Evolutionary conservation across 345 rosid species (phyloP).

Genomic region (Gossypium rotundifolium): DNA sequence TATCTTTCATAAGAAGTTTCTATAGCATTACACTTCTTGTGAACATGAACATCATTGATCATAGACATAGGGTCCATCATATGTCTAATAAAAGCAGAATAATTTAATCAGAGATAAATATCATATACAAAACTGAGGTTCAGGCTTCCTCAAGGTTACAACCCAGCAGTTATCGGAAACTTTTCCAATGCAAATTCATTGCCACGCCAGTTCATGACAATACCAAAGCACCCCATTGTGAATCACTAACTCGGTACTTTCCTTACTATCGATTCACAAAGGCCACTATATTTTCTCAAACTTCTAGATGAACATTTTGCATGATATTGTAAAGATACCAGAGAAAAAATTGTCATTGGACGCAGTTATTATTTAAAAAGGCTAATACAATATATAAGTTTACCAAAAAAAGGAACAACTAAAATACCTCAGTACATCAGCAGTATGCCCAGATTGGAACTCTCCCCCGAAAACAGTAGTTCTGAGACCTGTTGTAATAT

Average conservation of each 20-base stretch:
- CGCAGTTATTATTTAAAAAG: neutral
- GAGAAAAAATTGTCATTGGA: neutral
- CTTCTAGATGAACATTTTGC: neutral
- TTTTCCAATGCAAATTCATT: neutral
- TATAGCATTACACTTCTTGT: neutral
- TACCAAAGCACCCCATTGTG: neutral
- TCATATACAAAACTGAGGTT: neutral
- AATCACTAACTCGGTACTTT: neutral
- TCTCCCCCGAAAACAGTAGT: constrained; percentile 97
- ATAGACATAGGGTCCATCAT: neutral
- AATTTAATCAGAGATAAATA: constrained; percentile 1
- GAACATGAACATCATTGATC: neutral
- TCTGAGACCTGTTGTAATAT: constrained; percentile 86
- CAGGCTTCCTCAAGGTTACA: neutral
- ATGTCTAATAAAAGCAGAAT: neutral
- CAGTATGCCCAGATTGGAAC: constrained; percentile 94
- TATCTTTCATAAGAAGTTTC: neutral
- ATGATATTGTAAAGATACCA: neutral
- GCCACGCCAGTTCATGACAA: neutral
- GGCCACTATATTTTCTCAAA: neutral
- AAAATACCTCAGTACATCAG: constrained; percentile 79
- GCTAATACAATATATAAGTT: constrained; percentile 2
- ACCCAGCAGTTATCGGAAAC: neutral
- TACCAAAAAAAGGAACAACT: constrained; percentile 8
- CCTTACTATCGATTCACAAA: neutral